Base-by-base conservation (phyloP, 257 asterid genomes). In the Rubia yunnanensis region DNA sequence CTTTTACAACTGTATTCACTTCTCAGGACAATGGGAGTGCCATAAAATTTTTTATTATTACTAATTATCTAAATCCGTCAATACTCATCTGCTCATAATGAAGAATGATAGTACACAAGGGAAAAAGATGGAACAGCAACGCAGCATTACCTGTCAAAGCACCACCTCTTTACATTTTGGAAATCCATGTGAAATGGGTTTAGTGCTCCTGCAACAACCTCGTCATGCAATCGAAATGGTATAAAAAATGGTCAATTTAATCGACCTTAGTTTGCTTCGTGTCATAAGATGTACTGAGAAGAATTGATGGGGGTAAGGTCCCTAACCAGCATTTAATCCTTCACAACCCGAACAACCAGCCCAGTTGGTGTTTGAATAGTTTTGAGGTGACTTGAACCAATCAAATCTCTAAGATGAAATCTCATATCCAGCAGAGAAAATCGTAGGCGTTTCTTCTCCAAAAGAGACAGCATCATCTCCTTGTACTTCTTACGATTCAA, bases 321-420 rank as follows among this genome's bases (percentile, higher is more conserved):
- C 20, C 62, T 55, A 26, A 63, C 73, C 66, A 60, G 60, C 15
- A 31, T 75, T 75, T 73, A 94, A 76, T 94, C 97, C 64, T 84
- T 88, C 39, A 88, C 81, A 18, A 88, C 78, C 36, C 85, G 85
- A 57, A 92, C 89, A 53, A 89, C 58, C 75, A 92, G 74, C 52
- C 99, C 99, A 67, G 81, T 79, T 32, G 97, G 95, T 10, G 91
- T 74, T 72, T 80, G 86, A 53, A 74, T 74, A 24, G 88, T 87
- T 80, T 82, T 88, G 78, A 92, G 95, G 70, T 83, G 95, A 31
- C 97, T 95, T 4, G 95, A 84, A 72, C 99, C 99, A 41, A 94
- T 81, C 48, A 94, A 81, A 81, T 92, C 99, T 35, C 97, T 77
- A 30, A 89, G 77, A 70, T 92, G 99, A 83, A 92, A 92, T 85